Base-by-base conservation (phyloP, 805 yeast species). In the Trichomonascus vanleenenianus region DNA sequence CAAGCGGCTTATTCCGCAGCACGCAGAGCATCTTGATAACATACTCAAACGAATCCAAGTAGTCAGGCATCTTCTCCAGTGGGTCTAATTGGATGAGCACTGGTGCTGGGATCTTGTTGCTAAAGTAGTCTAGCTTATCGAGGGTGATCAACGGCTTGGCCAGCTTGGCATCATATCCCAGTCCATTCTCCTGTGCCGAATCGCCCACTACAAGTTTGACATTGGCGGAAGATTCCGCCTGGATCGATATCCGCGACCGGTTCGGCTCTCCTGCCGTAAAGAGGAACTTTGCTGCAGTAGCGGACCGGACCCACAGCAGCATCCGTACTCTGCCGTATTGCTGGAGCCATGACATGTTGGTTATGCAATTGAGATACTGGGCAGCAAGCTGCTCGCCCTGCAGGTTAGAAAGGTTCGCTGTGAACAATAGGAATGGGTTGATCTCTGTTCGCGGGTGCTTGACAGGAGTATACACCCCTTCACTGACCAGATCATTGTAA, bases 341-440 rank as follows among this genome's bases (percentile, higher is more conserved):
- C 50, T 79, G 81, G 7, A 85, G 60, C 96, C 95, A 86, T 56
- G 83, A 84, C 41, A 73, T 68, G 58, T 81, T 73, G 0, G 75
- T 79, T 25, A 81, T 66, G 62, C 94, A 83, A 49, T 73, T 74
- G 30, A 83, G 61, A 79, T 87, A 83, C 63, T 86, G 95, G 46
- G 83, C 79, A 20, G 83, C 61, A 14, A 85, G 71, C 42, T 82
- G 78, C 58, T 83, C 93, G 10, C 83, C 84, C 48, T 71, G 73
- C 7, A 67, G 58, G 32, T 72, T 68, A 0, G 83, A 71, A 25
- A 83, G 65, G 56, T 81, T 78, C 2, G 80, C 89, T 4, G 79
- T 65, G 30, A 79, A 67, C 30, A 85, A 62, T 20, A 84, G 67
- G 45, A 72, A 72, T 45, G 74, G 66, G 60, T 83, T 78, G 15